Evolutionary conservation across 148 eudicot genomes (phyloP).

Genomic region (Camellia japonica): DNA sequence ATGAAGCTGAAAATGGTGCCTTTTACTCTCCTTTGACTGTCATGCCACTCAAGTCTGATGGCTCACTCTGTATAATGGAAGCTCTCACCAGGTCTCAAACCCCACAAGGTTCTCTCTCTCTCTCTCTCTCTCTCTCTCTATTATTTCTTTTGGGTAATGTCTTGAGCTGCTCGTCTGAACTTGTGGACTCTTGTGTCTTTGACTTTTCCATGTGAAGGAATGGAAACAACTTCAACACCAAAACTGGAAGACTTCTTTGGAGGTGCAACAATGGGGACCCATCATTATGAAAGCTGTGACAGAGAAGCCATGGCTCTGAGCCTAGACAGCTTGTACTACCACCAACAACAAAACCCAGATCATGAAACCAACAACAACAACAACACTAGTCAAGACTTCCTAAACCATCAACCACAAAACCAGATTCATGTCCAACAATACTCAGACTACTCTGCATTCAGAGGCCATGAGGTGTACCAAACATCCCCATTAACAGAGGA

Average conservation of each 20-base stretch:
- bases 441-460: constrained; percentile 27
- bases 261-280: constrained; percentile 49
- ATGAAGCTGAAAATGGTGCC: constrained; percentile 39
- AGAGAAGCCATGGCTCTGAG: constrained; percentile 33
- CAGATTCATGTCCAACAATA: constrained; percentile 35
- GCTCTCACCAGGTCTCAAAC: constrained; percentile 39
- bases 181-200: not conserved
- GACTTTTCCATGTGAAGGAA: constrained; percentile 32
- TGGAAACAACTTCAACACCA: constrained; percentile 41
- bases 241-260: constrained; percentile 83
- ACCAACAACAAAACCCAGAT: constrained; percentile 28
- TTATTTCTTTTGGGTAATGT: not conserved
- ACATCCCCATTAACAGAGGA: constrained; percentile 2
- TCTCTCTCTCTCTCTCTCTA: not conserved
- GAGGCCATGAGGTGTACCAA: constrained; percentile 33
- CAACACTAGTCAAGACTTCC: constrained; percentile 17
- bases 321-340: constrained; percentile 43
- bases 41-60: constrained; percentile 94
- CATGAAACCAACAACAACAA: not conserved
- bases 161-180: not conserved
- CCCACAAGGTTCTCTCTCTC: constrained; percentile 47
- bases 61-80: constrained; percentile 73
- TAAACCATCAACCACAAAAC: constrained; percentile 11
- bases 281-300: constrained; percentile 30
- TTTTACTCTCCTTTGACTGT: constrained; percentile 48